Evolutionary conservation across 2,329 filamentous ascomycete species (phyloP), one percentile per base, ranked within the genome.

Genomic region (Colletotrichum siamense): DNA sequence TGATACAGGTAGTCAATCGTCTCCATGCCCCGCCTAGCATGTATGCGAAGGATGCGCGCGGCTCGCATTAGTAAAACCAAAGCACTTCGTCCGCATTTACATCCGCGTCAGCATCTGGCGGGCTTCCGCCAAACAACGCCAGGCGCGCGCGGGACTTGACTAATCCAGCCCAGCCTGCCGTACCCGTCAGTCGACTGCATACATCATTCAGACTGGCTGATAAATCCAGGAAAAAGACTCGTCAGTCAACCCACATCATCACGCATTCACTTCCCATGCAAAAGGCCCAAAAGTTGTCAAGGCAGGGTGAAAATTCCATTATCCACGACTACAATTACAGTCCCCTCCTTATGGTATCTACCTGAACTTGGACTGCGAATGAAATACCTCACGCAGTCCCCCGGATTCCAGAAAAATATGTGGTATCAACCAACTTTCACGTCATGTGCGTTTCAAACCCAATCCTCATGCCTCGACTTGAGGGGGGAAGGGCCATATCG

Each of bases 291-390:
- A 24, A 36, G 5, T 61, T 49, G 22, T 30, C 22, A 57, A 57
- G 65, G 71, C 57, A 64, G 71, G 59, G 70, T 52, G 52, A 34
- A 36, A 18, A 28, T 73, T 69, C 73, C 73, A 59, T 69, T 76
- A 74, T 74, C 74, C 73, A 69, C 57, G 73, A 73, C 73, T 73
- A 76, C 69, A 73, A 76, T 74, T 76, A 76, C 70, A 76, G 70
- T 61, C 74, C 67, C 62, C 73, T 36, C 36, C 49, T 12, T 22
- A 59, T 76, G 70, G 70, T 76, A 74, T 74, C 70, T 64, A 62
- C 49, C 63, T 28, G 44, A 57, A 18, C 52, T 67, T 32, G 26
- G 36, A 49, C 71, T 75, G 66, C 65, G 36, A 39, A 24, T 15
- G 22, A 61, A 69, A 44, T 65, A 77, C 44, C 34, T 61, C 18